These are phyloP conservation scores for Coleophoma cylindrospora DNA, from an alignment of 2,329 filamentous ascomycete genomes.

Conservation along the genomic window DNA sequence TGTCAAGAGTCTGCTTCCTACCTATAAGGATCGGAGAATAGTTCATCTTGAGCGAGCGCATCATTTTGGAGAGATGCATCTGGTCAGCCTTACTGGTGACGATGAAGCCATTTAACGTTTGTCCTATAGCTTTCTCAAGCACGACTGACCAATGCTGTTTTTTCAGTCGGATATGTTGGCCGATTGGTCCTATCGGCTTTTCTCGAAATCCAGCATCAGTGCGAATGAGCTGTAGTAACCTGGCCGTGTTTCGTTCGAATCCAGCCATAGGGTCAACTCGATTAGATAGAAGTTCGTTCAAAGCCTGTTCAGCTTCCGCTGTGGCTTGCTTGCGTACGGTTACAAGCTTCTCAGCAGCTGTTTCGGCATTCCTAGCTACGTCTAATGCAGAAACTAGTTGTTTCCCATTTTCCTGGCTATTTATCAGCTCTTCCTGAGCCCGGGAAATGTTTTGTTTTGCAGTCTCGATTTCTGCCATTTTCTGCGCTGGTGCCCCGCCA, in stretches of 20 bases:
- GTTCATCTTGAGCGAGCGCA: slow-evolving; percentile 49
- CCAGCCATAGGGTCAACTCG: slow-evolving; percentile 56
- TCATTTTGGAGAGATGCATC: slow-evolving; percentile 58
- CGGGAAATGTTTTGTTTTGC: slow-evolving; percentile 45
- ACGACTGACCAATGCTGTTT: slow-evolving; percentile 81
- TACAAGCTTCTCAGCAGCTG: slow-evolving; percentile 19
- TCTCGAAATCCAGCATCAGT: slow-evolving; percentile 63
- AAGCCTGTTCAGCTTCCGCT: slow-evolving; percentile 41
- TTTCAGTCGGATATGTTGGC: slow-evolving; percentile 68
- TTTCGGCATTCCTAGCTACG: slow-evolving; percentile 24
- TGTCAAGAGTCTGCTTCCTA: slow-evolving; percentile 49
- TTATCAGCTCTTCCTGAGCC: slow-evolving; percentile 35
- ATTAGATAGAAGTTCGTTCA: slow-evolving; percentile 48
- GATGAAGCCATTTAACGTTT: slow-evolving; percentile 68
- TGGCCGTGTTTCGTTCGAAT: slow-evolving; percentile 58
- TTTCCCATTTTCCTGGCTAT: slow-evolving; percentile 34
- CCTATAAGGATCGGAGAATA: slow-evolving; percentile 59
- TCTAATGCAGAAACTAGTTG: slow-evolving; percentile 30
- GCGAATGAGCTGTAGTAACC: slow-evolving; percentile 64
- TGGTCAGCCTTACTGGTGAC: slow-evolving; percentile 76
- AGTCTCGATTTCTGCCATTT: slow-evolving; percentile 52
- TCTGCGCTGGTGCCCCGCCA: slow-evolving; percentile 63
- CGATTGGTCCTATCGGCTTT: slow-evolving; percentile 80
- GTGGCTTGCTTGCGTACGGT: slow-evolving; percentile 49
- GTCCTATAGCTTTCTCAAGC: slow-evolving; percentile 73